A percentile compares a stretch with the other conserved stretches of the same genome.
These are phyloP conservation scores for Phaffia rhodozyma DNA, from an alignment of 1,284 basidiomycete species.

Conservation along the genomic window DNA sequence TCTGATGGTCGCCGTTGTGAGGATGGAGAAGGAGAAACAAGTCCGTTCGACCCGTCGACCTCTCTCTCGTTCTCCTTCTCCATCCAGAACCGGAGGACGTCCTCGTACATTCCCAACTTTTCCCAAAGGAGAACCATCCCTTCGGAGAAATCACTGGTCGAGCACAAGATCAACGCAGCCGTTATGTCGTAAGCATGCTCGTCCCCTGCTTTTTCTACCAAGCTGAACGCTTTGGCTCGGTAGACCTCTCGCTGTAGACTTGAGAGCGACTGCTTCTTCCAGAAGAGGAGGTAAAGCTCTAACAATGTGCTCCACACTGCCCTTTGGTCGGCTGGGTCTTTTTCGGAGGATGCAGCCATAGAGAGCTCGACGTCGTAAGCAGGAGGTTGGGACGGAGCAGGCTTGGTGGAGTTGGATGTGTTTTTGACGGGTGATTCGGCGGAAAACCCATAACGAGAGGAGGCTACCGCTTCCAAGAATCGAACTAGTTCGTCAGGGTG, in stretches of 20 bases:
- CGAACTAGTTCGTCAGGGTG: conserved; percentile 69
- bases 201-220: conserved; percentile 45
- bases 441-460: conserved; percentile 54
- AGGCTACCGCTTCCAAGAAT: conserved; percentile 80
- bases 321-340: conserved; percentile 54
- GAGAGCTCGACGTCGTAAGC: conserved; percentile 6
- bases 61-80: conserved; percentile 42
- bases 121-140: conserved; percentile 88
- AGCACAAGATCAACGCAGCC: conserved; percentile 87
- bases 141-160: conserved; percentile 62
- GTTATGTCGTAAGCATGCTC: conserved; percentile 72
- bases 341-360: conserved; percentile 28
- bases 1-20: conserved; percentile 38
- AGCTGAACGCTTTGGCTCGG: conserved; percentile 49
- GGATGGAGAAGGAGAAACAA: neutral
- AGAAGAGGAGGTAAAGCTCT: conserved; percentile 73
- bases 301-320: conserved; percentile 93
- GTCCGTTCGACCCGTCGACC: neutral
- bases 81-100: conserved; percentile 86
- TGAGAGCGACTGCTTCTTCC: conserved; percentile 17
- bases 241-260: conserved; percentile 20
- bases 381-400: conserved; percentile 16
- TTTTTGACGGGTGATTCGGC: neutral
- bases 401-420: conserved; percentile 13
- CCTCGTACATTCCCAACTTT: conserved; percentile 88